These are phyloP conservation scores for Plasmodium fragile DNA, from an alignment of 169 alveolate species.

Conservation along the genomic window DNA sequence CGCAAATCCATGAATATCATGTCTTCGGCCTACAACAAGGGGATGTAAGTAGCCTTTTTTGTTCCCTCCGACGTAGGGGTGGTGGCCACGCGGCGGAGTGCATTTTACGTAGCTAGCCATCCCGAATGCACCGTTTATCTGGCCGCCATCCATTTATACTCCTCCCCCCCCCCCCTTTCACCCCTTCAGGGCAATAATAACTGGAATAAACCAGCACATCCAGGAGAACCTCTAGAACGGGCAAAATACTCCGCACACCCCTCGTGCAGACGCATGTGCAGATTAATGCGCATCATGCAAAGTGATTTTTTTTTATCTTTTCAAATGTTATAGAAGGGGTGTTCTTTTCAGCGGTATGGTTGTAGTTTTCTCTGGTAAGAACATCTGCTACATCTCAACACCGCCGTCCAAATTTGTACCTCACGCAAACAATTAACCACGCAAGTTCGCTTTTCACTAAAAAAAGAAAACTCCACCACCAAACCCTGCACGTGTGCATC, in stretches of 20 bases:
- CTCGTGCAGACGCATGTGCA: background rate
- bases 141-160: background rate
- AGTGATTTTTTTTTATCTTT: too few species aligned
- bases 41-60: conserved; percentile 30
- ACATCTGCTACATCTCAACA: background rate
- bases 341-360: background rate
- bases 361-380: background rate
- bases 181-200: conserved; percentile 55
- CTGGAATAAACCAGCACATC: conserved; percentile 45
- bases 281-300: background rate
- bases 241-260: background rate
- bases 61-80: background rate
- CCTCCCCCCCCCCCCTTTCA: background rate
- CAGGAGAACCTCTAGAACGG: conserved; percentile 13
- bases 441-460: background rate
- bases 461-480: background rate
- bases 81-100: background rate
- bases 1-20: conserved; percentile 31
- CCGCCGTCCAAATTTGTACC: background rate
- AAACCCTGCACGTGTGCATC: background rate
- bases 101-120: background rate
- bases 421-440: background rate
- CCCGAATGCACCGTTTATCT: background rate
- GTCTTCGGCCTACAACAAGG: conserved; percentile 53
- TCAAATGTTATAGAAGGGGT: background rate